phyloP scores from a whole-genome alignment of 495 filamentous ascomycete species.

The Aspergillus avenaceus region DNA sequence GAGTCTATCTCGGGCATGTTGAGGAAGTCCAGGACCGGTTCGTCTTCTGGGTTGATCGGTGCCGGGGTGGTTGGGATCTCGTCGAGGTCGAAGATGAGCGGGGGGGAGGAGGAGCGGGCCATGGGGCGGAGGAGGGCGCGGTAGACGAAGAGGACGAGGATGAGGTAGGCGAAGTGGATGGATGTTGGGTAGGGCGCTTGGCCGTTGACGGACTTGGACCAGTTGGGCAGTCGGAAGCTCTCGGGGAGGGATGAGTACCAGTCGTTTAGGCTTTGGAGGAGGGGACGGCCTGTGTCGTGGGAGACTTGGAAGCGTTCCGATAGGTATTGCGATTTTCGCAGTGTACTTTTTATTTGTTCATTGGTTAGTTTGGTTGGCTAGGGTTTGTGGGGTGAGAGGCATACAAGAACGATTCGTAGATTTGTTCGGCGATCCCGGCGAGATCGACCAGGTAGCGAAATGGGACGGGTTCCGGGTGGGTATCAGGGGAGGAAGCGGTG shows the following conservation, averaged over 20 bases:
- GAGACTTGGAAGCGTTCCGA: conserved; percentile 26
- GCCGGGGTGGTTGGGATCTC: conserved; percentile 22
- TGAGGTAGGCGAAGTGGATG: conserved; percentile 34
- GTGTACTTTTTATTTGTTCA: conserved; percentile 15
- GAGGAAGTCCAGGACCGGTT: conserved; percentile 20
- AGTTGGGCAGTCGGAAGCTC: conserved; percentile 26
- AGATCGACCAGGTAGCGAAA: conserved; percentile 27
- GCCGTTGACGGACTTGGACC: conserved; percentile 28
- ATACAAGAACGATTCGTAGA: conserved; percentile 33
- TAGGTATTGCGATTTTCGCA: conserved; percentile 28
- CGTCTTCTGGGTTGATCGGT: conserved; percentile 8
- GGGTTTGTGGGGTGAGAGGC: background rate
- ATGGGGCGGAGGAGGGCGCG: conserved; percentile 34
- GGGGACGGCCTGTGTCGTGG: conserved; percentile 20
- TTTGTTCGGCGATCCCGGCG: conserved; percentile 27
- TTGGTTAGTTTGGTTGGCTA: background rate
- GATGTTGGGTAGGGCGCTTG: conserved; percentile 26
- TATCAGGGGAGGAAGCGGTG: conserved; percentile 18
- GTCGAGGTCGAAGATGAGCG: conserved; percentile 30
- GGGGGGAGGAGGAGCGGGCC: conserved; percentile 30
- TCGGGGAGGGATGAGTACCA: conserved; percentile 30
- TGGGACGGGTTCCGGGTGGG: conserved; percentile 14
- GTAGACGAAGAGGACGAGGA: conserved; percentile 33
- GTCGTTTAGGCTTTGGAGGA: conserved; percentile 25
- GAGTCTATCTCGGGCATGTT: conserved; percentile 20